Conservation (phyloP, 257 asterid genomes). For the Echites panduratus region DNA sequence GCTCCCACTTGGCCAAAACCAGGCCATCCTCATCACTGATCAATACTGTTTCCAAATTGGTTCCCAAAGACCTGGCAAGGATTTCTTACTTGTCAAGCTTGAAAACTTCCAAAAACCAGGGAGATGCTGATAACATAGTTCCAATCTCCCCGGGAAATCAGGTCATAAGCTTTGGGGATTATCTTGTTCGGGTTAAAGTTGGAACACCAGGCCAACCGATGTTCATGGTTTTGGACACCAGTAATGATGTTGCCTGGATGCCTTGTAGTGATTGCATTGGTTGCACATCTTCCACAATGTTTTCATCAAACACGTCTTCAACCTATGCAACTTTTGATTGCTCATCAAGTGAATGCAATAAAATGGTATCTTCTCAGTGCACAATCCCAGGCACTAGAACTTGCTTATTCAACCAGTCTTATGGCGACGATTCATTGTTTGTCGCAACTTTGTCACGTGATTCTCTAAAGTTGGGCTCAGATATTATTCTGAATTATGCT, state of each 20-base stretch:
- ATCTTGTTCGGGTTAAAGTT: constrained; percentile 43
- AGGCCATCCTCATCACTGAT: constrained; percentile 38
- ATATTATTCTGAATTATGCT: constrained; percentile 36
- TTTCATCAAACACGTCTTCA: constrained; percentile 29
- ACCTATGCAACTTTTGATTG: constrained; percentile 33
- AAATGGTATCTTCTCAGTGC: constrained; percentile 21
- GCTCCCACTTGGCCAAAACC: neutral
- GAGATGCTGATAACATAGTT: no score
- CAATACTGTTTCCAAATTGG: no score
- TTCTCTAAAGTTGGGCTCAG: constrained; percentile 45
- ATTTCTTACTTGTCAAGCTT: constrained; percentile 44
- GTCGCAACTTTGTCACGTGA: constrained; percentile 44
- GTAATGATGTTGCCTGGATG: constrained; percentile 61
- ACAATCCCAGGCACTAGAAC: constrained; percentile 4
- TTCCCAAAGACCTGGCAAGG: constrained; percentile 47
- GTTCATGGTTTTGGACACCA: constrained; percentile 51
- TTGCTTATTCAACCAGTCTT: constrained; percentile 55
- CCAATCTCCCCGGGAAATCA: constrained; percentile 63
- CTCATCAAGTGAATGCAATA: constrained; percentile 46
- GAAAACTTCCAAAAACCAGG: constrained; percentile 26
- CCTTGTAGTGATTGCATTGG: no score
- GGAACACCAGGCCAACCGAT: constrained; percentile 61
- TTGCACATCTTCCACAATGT: constrained; percentile 33
- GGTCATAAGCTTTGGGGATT: constrained; percentile 50
- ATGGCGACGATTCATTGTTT: constrained; percentile 51